Evolutionary conservation across 495 filamentous ascomycete genomes (phyloP).

Genomic region (Penicillium flavigenum): DNA sequence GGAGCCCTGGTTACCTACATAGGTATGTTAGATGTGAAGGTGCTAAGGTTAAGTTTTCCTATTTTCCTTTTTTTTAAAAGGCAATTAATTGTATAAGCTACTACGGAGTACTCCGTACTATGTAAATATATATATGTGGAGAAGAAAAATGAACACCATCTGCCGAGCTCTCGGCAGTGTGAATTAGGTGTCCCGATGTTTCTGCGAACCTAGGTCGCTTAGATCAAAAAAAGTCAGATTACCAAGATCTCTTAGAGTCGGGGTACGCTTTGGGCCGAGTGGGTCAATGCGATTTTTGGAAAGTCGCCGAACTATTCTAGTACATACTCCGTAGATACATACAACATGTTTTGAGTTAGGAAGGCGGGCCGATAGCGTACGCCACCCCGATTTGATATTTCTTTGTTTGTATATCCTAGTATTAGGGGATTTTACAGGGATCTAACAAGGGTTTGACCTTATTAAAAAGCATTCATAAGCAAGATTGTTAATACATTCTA

Average conservation of each 20-base stretch:
- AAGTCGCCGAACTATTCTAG: slow-evolving; percentile 4
- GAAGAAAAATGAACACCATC: not conserved
- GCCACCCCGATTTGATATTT: not conserved
- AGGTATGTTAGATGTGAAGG: not conserved
- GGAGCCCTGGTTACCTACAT: not conserved
- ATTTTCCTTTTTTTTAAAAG: too few species aligned
- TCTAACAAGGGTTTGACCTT: not conserved
- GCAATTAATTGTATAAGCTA: not conserved
- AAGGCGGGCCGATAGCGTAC: not conserved
- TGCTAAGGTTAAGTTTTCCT: not conserved
- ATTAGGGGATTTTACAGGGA: not conserved
- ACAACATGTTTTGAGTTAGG: not conserved
- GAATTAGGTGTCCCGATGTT: too few species aligned
- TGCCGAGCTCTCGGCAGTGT: not conserved
- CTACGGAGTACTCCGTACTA: not conserved
- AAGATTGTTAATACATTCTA: not conserved
- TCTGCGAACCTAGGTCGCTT: too few species aligned
- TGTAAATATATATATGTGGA: not conserved
- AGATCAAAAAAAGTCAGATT: not conserved
- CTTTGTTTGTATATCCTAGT: not conserved
- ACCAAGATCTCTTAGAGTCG: not conserved
- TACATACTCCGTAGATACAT: too few species aligned
- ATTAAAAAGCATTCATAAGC: not conserved
- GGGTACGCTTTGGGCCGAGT: slow-evolving; percentile 2
- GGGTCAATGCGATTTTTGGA: not conserved